Conservation (phyloP, 495 filamentous ascomycete species). For the Elasticomyces elasticus region DNA sequence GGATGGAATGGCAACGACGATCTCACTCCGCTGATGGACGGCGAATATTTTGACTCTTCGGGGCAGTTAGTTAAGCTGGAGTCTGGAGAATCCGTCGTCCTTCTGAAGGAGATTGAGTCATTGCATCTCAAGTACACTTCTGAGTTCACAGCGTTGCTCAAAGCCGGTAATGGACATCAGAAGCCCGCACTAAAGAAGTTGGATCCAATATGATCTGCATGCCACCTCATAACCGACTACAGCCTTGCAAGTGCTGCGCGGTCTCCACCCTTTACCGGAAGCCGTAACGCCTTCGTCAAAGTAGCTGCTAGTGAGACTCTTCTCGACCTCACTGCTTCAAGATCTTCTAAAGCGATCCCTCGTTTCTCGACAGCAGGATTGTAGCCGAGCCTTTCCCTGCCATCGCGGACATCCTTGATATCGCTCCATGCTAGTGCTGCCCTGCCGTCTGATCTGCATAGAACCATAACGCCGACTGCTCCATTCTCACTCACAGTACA, state of each 20-base stretch:
- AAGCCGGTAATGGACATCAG: too few species aligned
- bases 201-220: too few species aligned
- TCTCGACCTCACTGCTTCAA: slow-evolving; percentile 9
- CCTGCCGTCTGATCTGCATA: slow-evolving; percentile 8
- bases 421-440: slow-evolving; percentile 6
- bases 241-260: slow-evolving; percentile 16
- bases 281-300: not conserved
- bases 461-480: not conserved
- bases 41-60: too few species aligned
- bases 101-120: too few species aligned
- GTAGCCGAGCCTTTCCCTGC: slow-evolving; percentile 13
- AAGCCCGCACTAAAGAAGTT: too few species aligned
- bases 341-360: slow-evolving; percentile 8
- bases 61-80: too few species aligned
- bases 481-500: not conserved
- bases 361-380: slow-evolving; percentile 15
- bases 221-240: not conserved
- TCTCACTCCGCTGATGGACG: too few species aligned
- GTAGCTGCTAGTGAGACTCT: not conserved
- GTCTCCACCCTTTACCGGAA: slow-evolving; percentile 14
- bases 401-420: slow-evolving; percentile 14
- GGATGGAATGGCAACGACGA: too few species aligned
- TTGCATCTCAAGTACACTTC: too few species aligned
- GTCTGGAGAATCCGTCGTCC: too few species aligned
- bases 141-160: too few species aligned